phyloP scores from a whole-genome alignment of 306 rosid genomes.

The Dicorynia guianensis region DNA sequence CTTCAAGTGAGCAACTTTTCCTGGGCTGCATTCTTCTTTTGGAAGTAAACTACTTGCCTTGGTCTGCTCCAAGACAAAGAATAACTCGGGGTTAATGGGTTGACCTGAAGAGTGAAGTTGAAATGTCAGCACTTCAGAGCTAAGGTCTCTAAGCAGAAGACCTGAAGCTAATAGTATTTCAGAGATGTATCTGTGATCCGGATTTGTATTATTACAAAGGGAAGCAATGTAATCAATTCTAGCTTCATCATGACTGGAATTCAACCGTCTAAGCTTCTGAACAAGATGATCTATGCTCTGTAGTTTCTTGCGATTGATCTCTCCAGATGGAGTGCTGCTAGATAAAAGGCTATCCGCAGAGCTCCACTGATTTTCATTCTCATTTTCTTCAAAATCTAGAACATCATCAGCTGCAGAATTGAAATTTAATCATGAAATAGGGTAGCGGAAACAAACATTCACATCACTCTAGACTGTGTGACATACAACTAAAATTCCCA shows the following conservation, averaged over 20 bases:
- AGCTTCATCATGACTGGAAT: slow-evolving; percentile 78
- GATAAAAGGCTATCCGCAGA: slow-evolving; percentile 45
- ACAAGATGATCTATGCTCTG: slow-evolving; percentile 81
- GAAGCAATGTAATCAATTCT: slow-evolving; percentile 82
- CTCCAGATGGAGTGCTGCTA: slow-evolving; percentile 52
- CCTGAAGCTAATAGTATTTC: slow-evolving; percentile 91
- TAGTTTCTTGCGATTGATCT: slow-evolving; percentile 72
- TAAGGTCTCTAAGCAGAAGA: slow-evolving; percentile 73
- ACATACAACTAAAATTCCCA: slow-evolving; percentile 1
- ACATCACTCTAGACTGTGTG: neutral
- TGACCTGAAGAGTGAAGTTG: slow-evolving; percentile 82
- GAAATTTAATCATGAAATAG: slow-evolving; percentile 37
- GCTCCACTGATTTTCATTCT: slow-evolving; percentile 63
- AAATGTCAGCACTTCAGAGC: slow-evolving; percentile 69
- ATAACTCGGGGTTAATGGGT: slow-evolving; percentile 86
- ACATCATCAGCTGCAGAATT: slow-evolving; percentile 53
- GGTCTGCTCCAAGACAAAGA: slow-evolving; percentile 88
- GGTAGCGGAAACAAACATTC: slow-evolving; percentile 5
- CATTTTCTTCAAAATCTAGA: slow-evolving; percentile 52
- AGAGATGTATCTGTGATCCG: slow-evolving; percentile 85
- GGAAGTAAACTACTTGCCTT: slow-evolving; percentile 68
- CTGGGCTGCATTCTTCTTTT: slow-evolving; percentile 57
- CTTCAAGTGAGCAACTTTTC: slow-evolving; percentile 44
- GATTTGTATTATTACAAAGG: slow-evolving; percentile 75
- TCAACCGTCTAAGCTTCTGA: slow-evolving; percentile 79